Evolutionary conservation across 129 eudicot species (phyloP), one percentile per base, ranked within the genome.

Genomic region (Chrysanthemum lavandulifolium): DNA sequence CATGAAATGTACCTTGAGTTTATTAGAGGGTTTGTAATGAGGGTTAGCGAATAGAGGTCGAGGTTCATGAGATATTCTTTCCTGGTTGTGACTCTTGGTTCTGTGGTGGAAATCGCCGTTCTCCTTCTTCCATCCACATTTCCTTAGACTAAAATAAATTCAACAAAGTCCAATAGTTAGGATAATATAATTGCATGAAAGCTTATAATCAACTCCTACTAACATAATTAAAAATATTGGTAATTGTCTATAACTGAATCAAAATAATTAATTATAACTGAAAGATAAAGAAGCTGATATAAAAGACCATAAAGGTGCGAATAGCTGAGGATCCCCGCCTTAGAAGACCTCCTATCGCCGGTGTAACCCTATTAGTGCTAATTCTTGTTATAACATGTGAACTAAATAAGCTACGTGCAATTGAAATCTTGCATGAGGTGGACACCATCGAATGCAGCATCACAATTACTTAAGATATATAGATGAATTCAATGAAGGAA

Each of bases 11-110:
- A 91, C 97, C 10, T 69, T 75, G 21, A 92, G 97, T 75, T 89
- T 92, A 81, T 74, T 75, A 10, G 94, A 72, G 6, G 94, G 82
- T 67, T 83, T 83, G 75, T 92, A 89, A 2, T 86, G 73, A 8
- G 66, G 75, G 25, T 23, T 43, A 8, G 50, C 31, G 21, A 50
- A 65, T 15, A 76, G 79, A 2, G 97, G 96, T 54, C 54, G 51
- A 2, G 96, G 97, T 89, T 80, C 97, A 92, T 92, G 54, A 75
- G 50, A 61, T 89, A 89, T 75, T 89, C 94, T 61, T 85, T 86
- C 14, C 97, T 1, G 94, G 94, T 77, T 92, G 94, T 3, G 78
- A 16, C 3, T 83, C 85, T 65, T 91, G 97, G 45, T 76, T 77
- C 73, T 91, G 96, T 0, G 90, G 71, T 36, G 97, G 96, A 66